Evolutionary conservation across 164 flowering plant genomes (phyloP), one percentile per base, ranked within the genome.

Genomic region (Euptelea pleiosperma): DNA sequence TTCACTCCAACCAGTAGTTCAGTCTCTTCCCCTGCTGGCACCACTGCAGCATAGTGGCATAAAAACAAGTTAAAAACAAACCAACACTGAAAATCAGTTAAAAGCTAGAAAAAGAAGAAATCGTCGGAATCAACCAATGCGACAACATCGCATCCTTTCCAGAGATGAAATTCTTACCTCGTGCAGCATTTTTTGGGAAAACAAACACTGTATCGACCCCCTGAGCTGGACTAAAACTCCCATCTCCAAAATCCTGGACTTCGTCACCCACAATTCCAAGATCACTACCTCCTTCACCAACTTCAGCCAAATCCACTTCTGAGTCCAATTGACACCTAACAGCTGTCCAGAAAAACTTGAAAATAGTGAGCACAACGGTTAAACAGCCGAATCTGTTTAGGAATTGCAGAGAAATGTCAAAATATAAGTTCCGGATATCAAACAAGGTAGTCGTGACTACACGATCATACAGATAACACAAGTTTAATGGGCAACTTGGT

Each of bases 1-100:
- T 79, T 86, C 64, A 94, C 30, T 42, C 97, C 99, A 66, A 86
- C 95, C 3, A 94, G 73, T 12, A 94, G 70, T 57, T 91, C 91
- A 61, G 87, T 69, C 63, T 85, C 91, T 77, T 88, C 88, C 55
- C 99, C 99, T 25, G 97, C 91, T 2, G 71, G 29, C 12, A 91
- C 81, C 74, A 73, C 97, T 94, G 82, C 73, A 74, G 28, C 52
- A 55, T 22, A 26, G 31, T 35, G 46, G 28, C 25, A 52, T 9
- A 64, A 2, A 58, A 49, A 22, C 31, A 24, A 37, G 45, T 31
- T 9, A 45, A 52, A 46, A 43, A 11, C 57, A 47, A 42, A 21
- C 30, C 24, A 61, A 24, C 19, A 10, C 29, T 1, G 8, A 24
- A 50, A 21, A 25, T 25, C 8, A n/a, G n/a, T n/a, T n/a, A 8